Evolutionary conservation across 2,329 filamentous ascomycete species (phyloP).

Genomic region (Penicillium expansum): DNA sequence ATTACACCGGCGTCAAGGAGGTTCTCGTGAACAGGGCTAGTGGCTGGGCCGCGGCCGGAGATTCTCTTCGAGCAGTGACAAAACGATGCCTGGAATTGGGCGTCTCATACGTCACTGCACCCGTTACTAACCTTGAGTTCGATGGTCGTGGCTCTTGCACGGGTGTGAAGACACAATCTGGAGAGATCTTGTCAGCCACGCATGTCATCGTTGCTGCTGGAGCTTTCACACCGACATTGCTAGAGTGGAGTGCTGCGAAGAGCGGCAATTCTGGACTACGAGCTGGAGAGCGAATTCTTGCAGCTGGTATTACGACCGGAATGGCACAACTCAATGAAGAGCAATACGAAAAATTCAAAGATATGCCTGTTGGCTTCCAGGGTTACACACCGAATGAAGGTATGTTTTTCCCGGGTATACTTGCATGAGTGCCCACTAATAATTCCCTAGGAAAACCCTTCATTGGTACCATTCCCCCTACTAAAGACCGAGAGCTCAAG

Average conservation of each 20-base stretch:
- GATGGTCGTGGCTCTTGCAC: conserved; percentile 44
- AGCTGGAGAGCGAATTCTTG: conserved; percentile 50
- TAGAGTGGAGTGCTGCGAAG: conserved; percentile 48
- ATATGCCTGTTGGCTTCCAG: conserved; percentile 48
- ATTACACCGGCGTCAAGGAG: conserved; percentile 59
- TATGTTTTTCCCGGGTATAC: conserved; percentile 10
- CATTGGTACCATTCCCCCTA: conserved; percentile 58
- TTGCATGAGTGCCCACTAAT: conserved; percentile 13
- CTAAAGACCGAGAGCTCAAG: conserved; percentile 48
- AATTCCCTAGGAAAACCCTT: conserved; percentile 48
- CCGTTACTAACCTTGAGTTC: conserved; percentile 44
- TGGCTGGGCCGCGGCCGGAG: conserved; percentile 63
- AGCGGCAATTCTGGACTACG: conserved; percentile 43
- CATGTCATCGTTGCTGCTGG: conserved; percentile 32
- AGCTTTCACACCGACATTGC: conserved; percentile 35
- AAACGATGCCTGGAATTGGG: conserved; percentile 53
- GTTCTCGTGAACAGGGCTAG: conserved; percentile 58
- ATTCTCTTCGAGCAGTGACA: conserved; percentile 56
- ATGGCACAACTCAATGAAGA: conserved; percentile 48
- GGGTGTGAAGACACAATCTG: conserved; percentile 27
- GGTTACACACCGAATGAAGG: conserved; percentile 42
- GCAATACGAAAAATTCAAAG: conserved; percentile 37
- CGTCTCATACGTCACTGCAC: conserved; percentile 56
- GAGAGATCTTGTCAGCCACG: conserved; percentile 26
- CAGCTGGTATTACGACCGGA: conserved; percentile 47